A percentile compares a stretch with the other conserved stretches of the same genome.
Conservation (phyloP, 306 rosid genomes). For the Carpinus viminea region DNA sequence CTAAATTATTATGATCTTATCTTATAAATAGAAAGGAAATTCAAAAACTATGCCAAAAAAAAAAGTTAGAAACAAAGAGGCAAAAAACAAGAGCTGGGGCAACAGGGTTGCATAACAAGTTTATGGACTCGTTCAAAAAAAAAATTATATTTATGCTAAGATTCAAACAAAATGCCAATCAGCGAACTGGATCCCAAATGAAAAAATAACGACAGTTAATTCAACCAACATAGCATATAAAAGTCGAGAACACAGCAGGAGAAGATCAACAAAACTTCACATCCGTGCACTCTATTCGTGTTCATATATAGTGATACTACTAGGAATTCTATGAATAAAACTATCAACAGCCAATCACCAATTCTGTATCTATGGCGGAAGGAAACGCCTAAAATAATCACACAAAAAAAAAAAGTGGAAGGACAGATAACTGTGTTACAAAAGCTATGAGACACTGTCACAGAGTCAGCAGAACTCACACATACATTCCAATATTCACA, state of each 20-base stretch:
- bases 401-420: not conserved
- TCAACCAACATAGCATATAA: not conserved
- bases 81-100: not conserved
- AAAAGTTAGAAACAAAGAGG: not conserved
- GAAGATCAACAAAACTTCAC: not conserved
- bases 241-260: not conserved
- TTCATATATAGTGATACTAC: not conserved
- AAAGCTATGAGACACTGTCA: not conserved
- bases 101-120: conserved; percentile 1
- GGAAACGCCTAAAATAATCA: not conserved
- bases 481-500: not conserved
- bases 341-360: not conserved
- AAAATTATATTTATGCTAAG: not conserved
- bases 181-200: not conserved
- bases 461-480: not conserved
- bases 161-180: not conserved
- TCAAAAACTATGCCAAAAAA: not conserved
- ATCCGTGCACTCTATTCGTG: not conserved
- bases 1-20: not conserved
- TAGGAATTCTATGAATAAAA: not conserved
- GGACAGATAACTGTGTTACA: not conserved
- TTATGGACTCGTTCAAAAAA: not conserved
- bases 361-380: not conserved
- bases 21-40: not conserved
- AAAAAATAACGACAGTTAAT: not conserved